A percentile compares a stretch with the other conserved stretches of the same genome.
Evolutionary conservation across 441 rosid species (phyloP).

Genomic region (Pelargonium myrrhifolium): DNA sequence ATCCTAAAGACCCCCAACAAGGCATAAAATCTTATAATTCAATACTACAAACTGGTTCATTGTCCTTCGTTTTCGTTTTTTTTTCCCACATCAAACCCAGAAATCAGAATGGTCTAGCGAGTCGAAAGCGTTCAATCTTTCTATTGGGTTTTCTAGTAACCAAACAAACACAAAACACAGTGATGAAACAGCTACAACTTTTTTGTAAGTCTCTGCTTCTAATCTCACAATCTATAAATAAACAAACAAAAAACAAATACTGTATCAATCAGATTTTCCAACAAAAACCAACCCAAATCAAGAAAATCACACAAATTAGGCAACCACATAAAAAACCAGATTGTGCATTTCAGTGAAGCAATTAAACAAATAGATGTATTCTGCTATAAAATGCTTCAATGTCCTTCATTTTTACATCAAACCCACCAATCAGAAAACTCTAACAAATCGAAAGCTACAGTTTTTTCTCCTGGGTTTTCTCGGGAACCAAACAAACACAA

Average conservation of each 20-base stretch:
- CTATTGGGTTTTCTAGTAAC: not conserved
- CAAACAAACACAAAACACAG: not conserved
- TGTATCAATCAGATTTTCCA: not conserved
- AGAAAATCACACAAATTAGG: not conserved
- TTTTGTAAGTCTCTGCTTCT: too few species aligned
- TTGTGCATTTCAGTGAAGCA: not conserved
- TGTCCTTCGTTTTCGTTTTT: not conserved
- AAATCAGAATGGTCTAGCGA: not conserved
- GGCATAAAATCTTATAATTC: too few species aligned
- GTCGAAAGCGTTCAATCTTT: not conserved
- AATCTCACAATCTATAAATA: too few species aligned
- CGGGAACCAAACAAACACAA: conserved; percentile 1
- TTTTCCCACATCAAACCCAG: not conserved
- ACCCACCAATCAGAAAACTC: not conserved
- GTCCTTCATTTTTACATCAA: not conserved
- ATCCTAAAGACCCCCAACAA: too few species aligned
- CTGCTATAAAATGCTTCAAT: not conserved
- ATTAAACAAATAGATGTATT: not conserved
- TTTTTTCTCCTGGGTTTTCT: not conserved
- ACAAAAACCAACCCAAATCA: not conserved
- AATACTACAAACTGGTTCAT: not conserved
- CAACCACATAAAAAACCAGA: not conserved
- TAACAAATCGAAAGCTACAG: not conserved
- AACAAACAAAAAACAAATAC: conserved; percentile 3
- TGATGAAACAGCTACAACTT: too few species aligned